phyloP scores from a whole-genome alignment of 495 filamentous ascomycete genomes.

The Zalerion maritima region DNA sequence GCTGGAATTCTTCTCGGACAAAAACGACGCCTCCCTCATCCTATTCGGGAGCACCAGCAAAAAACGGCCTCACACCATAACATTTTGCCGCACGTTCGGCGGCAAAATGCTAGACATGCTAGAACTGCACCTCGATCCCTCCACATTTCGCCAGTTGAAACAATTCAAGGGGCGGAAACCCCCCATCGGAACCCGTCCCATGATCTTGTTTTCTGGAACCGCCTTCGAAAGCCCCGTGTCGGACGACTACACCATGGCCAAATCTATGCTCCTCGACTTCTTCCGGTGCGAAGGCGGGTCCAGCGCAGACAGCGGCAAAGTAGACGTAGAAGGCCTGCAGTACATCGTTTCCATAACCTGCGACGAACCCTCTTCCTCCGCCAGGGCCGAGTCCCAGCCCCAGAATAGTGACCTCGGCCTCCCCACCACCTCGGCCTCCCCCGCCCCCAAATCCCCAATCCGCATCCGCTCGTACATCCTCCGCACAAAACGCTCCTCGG shows the following conservation, averaged over 20 bases:
- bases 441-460: constrained; percentile 48
- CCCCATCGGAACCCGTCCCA: constrained; percentile 67
- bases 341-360: constrained; percentile 72
- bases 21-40: constrained; percentile 78
- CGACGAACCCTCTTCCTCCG: constrained; percentile 42
- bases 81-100: constrained; percentile 67
- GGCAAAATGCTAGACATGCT: constrained; percentile 85
- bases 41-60: constrained; percentile 69
- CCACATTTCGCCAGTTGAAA: constrained; percentile 45
- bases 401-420: constrained; percentile 3
- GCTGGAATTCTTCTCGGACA: constrained; percentile 83
- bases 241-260: constrained; percentile 64
- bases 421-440: constrained; percentile 25
- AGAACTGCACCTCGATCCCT: constrained; percentile 64
- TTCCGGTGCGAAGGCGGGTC: constrained; percentile 57
- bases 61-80: constrained; percentile 84
- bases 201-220: constrained; percentile 76
- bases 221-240: constrained; percentile 64
- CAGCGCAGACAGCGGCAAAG: constrained; percentile 49
- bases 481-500: constrained; percentile 64
- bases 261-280: constrained; percentile 79
- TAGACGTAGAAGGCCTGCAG: constrained; percentile 89
- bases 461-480: constrained; percentile 78
- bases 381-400: too few relatives aligned
- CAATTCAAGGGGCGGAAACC: constrained; percentile 77